phyloP scores from a whole-genome alignment of 768 basidiomycete species.

The Tulasnella sp. region DNA sequence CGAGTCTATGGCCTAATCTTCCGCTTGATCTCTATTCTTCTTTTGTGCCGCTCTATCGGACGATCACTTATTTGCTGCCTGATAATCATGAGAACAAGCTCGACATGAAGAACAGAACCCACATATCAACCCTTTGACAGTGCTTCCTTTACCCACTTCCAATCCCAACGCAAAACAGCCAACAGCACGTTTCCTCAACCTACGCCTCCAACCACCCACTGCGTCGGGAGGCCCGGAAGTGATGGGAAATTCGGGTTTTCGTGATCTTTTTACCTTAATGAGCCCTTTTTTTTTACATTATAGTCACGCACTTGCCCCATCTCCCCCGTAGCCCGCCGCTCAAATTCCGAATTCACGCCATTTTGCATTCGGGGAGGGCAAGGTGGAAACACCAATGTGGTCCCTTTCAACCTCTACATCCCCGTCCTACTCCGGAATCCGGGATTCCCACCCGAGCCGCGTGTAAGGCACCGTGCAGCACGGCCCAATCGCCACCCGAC shows the following conservation, averaged over 20 bases:
- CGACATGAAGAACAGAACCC: slow-evolving; percentile 21
- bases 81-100: slow-evolving; percentile 22
- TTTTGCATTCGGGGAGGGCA: not conserved
- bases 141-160: slow-evolving; percentile 20
- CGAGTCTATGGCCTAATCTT: slow-evolving; percentile 12
- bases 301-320: not conserved
- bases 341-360: slow-evolving; percentile 16
- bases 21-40: slow-evolving; percentile 21
- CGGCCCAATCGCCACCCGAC: not conserved
- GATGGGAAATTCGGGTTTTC: slow-evolving; percentile 10
- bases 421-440: not conserved
- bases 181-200: not conserved
- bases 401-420: not conserved
- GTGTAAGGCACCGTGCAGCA: not conserved
- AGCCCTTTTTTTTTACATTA: slow-evolving; percentile 8
- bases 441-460: slow-evolving; percentile 19
- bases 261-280: not conserved
- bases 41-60: slow-evolving; percentile 21
- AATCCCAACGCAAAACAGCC: slow-evolving; percentile 7
- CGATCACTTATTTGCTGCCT: slow-evolving; percentile 14
- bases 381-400: not conserved
- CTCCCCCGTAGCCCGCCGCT: not conserved
- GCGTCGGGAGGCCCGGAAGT: not conserved
- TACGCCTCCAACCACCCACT: not conserved
- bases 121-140: slow-evolving; percentile 21